Evolutionary conservation across 2,329 filamentous ascomycete genomes (phyloP).

Genomic region (Aspergillus intermedius): DNA sequence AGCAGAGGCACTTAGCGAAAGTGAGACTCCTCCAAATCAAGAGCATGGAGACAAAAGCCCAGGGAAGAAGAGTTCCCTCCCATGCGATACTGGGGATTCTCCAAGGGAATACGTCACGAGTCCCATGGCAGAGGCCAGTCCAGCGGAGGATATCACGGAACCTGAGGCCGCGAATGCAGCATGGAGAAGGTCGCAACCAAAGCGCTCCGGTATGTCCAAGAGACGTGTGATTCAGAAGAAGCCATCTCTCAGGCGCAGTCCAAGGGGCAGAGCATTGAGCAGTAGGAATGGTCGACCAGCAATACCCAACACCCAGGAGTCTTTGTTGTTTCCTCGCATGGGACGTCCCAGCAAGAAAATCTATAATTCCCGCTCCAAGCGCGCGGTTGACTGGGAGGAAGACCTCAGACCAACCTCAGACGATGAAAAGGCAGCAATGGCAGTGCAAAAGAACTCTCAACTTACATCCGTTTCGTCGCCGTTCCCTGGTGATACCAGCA

Average conservation of each 20-base stretch:
- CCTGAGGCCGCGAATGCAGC: no score
- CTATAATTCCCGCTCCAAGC: conserved; percentile 10
- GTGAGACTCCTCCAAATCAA: no score
- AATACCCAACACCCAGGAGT: conserved; percentile 12
- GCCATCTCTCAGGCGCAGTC: not conserved
- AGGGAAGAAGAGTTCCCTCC: no score
- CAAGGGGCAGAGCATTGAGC: not conserved
- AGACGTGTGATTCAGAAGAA: not conserved
- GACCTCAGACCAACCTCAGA: conserved; percentile 22
- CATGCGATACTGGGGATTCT: no score
- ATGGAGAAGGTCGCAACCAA: not conserved
- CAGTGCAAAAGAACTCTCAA: conserved; percentile 2
- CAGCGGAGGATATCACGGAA: no score
- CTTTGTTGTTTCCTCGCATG: conserved; percentile 9
- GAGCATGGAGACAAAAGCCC: no score
- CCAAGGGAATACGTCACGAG: no score
- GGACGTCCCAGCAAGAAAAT: conserved; percentile 12
- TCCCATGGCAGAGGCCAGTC: no score
- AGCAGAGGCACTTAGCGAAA: no score
- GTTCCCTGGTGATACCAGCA: not conserved
- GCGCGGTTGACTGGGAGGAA: conserved; percentile 25
- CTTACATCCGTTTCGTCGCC: conserved; percentile 13
- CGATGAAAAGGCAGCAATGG: conserved; percentile 9
- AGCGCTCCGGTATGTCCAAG: not conserved
- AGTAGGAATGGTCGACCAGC: not conserved